phyloP scores from a whole-genome alignment of 2,329 filamentous ascomycete species.

The Periconia digitata region DNA sequence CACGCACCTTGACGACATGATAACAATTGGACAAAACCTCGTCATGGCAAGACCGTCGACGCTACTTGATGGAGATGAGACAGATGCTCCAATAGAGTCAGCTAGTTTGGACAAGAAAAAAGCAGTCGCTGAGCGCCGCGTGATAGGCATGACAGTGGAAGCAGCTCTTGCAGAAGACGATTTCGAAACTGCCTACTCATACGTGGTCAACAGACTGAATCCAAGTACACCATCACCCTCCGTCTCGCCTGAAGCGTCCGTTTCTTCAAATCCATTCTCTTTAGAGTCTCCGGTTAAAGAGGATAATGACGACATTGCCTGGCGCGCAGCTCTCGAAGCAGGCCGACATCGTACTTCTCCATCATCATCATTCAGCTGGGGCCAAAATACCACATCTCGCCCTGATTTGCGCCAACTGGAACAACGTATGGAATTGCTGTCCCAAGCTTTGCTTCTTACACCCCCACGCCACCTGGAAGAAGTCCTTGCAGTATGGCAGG shows the following conservation, averaged over 20 bases:
- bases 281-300: slow-evolving; percentile 23
- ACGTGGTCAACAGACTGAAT: slow-evolving; percentile 70
- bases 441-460: slow-evolving; percentile 72
- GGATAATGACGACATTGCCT: slow-evolving; percentile 66
- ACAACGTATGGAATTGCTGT: slow-evolving; percentile 78
- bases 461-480: slow-evolving; percentile 71
- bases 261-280: slow-evolving; percentile 26
- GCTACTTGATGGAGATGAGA: slow-evolving; percentile 51
- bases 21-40: slow-evolving; percentile 69
- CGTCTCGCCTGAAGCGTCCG: slow-evolving; percentile 24
- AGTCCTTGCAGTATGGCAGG: slow-evolving; percentile 72
- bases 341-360: slow-evolving; percentile 64
- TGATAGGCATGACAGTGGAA: slow-evolving; percentile 79
- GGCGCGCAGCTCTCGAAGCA: slow-evolving; percentile 77
- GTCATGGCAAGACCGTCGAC: slow-evolving; percentile 46
- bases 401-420: slow-evolving; percentile 69
- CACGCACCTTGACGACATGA: slow-evolving; percentile 71
- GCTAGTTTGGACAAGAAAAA: slow-evolving; percentile 34
- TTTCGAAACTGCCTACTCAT: slow-evolving; percentile 86
- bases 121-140: slow-evolving; percentile 61
- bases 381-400: slow-evolving; percentile 51
- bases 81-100: slow-evolving; percentile 40
- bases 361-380: slow-evolving; percentile 41
- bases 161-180: slow-evolving; percentile 74
- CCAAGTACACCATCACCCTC: slow-evolving; percentile 35